Base-by-base conservation (phyloP, 306 rosid species). In the Glycine tomentella region DNA sequence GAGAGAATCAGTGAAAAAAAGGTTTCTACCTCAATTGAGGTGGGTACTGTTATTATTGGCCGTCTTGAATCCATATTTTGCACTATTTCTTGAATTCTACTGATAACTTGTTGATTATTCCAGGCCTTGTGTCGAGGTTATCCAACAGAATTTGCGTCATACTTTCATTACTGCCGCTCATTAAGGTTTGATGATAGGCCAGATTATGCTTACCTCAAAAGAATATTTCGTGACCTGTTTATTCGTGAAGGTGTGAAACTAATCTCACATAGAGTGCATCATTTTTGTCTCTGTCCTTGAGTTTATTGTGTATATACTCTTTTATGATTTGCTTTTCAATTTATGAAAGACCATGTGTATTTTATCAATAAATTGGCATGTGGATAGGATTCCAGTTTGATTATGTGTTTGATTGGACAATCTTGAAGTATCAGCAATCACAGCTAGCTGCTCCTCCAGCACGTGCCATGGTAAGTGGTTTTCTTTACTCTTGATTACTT, bases 111-210 rank as follows among this genome's bases (percentile, higher is more conserved):
- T 66, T 88, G 62, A 6, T 62, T 68, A 62, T 87, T 90, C 40
- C 93, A 93, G 97, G 89, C 94, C 33, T 80, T 93, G 72, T 91
- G 97, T 83, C 94, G 97, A 57, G 91, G 96, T 46, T 93, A 93
- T 88, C 97, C 97, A 20, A 79, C 96, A 12, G 97, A 93, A 62
- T 93, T 93, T 81, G 97, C 94, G 46, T 93, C 97, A 2, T 93
- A 93, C 84, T 93, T 93, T 81, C 97, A 91, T 82, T 91, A 93
- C 88, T 93, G 96, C 74, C 97, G 97, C 44, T 91, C 97, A 12
- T 79, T 93, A 77, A 90, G 97, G 53, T 93, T 93, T 38, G 97
- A 93, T 84, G 97, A 91, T 78, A 93, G 86, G 81, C 97, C 97
- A 44, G 97, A 93, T 88, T 93, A 93, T 87, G 92, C 92, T 77